Evolutionary conservation across 1,139 yeast genomes (phyloP).

Genomic region (Waltiozyma sp.): DNA sequence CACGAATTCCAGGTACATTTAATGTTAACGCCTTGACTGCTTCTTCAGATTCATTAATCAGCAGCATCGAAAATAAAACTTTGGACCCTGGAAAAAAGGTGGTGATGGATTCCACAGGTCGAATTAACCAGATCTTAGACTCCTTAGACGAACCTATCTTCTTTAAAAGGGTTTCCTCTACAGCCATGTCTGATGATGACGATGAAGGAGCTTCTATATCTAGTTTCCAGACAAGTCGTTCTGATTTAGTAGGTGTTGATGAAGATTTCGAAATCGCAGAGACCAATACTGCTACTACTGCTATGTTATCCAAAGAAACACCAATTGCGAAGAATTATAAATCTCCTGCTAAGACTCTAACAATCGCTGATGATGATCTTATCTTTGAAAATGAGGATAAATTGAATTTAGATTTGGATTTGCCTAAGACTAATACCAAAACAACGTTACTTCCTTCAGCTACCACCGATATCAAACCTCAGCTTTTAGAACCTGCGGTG

Average conservation of each 20-base stretch:
- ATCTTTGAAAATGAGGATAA: too few relatives aligned
- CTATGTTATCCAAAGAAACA: conserved; percentile 11
- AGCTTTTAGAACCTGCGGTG: not conserved
- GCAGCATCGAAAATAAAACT: conserved; percentile 16
- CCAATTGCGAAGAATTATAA: conserved; percentile 9
- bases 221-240: not conserved
- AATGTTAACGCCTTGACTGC: conserved; percentile 41
- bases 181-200: conserved; percentile 13
- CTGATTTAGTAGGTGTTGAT: not conserved
- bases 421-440: too few relatives aligned
- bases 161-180: conserved; percentile 28
- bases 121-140: conserved; percentile 16
- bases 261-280: conserved; percentile 8
- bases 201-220: not conserved
- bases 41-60: conserved; percentile 1
- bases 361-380: too few relatives aligned
- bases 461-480: not conserved
- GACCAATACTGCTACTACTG: conserved; percentile 10
- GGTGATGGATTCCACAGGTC: too few relatives aligned
- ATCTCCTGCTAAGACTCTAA: conserved; percentile 5
- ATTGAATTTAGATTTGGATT: not conserved
- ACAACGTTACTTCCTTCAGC: too few relatives aligned
- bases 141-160: conserved; percentile 26
- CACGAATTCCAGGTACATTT: conserved; percentile 50
- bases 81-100: conserved; percentile 40